A percentile compares a stretch with the other conserved stretches of the same genome.
These are phyloP conservation scores for Colletotrichum sansevieriae DNA, from an alignment of 2,329 filamentous ascomycete genomes.

Conservation along the genomic window DNA sequence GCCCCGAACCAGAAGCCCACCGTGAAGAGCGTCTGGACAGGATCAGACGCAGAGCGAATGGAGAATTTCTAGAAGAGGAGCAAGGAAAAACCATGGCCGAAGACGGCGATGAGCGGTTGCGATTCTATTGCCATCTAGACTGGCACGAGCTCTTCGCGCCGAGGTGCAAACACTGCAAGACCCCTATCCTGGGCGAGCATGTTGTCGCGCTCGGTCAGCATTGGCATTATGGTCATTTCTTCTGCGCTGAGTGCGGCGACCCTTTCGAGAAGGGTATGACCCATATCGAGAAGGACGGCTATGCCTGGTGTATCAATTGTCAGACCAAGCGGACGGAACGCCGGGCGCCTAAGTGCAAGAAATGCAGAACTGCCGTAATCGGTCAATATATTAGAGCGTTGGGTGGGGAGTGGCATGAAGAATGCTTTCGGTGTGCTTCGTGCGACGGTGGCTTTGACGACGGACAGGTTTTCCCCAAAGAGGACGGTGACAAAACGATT, in stretches of 20 bases:
- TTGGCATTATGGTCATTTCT: constrained; percentile 98
- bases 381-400: constrained; percentile 92
- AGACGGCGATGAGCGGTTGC: constrained; percentile 78
- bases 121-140: constrained; percentile 98
- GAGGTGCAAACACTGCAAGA: constrained; percentile 95
- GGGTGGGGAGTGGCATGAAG: constrained; percentile 92
- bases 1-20: constrained; percentile 84
- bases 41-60: constrained; percentile 72
- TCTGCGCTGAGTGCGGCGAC: constrained; percentile 98
- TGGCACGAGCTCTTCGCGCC: constrained; percentile 96
- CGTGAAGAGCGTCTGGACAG: constrained; percentile 79
- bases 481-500: constrained; percentile 50
- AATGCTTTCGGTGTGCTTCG: constrained; percentile 85
- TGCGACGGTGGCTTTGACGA: constrained; percentile 73
- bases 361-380: constrained; percentile 86
- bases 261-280: constrained; percentile 82
- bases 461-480: constrained; percentile 74
- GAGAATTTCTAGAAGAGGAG: constrained; percentile 71
- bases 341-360: constrained; percentile 87
- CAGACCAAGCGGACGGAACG: constrained; percentile 93
- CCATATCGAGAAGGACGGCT: constrained; percentile 94
- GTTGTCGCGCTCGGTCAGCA: constrained; percentile 93
- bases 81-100: constrained; percentile 75
- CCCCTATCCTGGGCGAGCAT: constrained; percentile 95
- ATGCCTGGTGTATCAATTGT: constrained; percentile 95